phyloP scores from a whole-genome alignment of 768 basidiomycete genomes.

The Mycena floridula region DNA sequence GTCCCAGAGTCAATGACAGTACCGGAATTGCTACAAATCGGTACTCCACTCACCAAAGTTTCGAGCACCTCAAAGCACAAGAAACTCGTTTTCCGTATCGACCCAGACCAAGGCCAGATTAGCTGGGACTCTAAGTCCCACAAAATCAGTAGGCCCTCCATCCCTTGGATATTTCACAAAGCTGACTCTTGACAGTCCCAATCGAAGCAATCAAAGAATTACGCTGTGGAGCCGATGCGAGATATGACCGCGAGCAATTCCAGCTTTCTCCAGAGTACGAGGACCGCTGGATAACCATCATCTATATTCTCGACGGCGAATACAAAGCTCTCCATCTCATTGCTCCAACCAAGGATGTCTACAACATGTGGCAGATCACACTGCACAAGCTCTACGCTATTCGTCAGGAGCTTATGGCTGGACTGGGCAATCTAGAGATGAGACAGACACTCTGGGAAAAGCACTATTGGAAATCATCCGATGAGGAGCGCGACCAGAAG shows the following conservation, averaged over 20 bases:
- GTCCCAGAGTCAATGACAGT: slow-evolving; percentile 1
- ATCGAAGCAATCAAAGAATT: slow-evolving; percentile 87
- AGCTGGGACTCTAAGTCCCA: slow-evolving; percentile 70
- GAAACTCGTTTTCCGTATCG: slow-evolving; percentile 61
- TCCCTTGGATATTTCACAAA: neutral
- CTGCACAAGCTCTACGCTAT: slow-evolving; percentile 58
- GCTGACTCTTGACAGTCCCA: slow-evolving; percentile 44
- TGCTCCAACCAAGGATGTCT: slow-evolving; percentile 47
- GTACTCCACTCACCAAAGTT: slow-evolving; percentile 78
- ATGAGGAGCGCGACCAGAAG: slow-evolving; percentile 53
- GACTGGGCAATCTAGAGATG: slow-evolving; percentile 55
- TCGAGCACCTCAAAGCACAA: slow-evolving; percentile 75
- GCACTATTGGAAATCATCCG: slow-evolving; percentile 76
- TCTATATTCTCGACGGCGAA: slow-evolving; percentile 69
- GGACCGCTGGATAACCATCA: slow-evolving; percentile 78
- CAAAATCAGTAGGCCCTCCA: slow-evolving; percentile 51
- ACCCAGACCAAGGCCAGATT: slow-evolving; percentile 77
- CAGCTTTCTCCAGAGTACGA: slow-evolving; percentile 56
- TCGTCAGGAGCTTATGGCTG: slow-evolving; percentile 65
- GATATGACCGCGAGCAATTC: slow-evolving; percentile 67
- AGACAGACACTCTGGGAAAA: slow-evolving; percentile 72
- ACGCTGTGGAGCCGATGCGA: slow-evolving; percentile 63
- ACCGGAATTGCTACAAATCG: slow-evolving; percentile 51
- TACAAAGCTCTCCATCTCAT: slow-evolving; percentile 88
- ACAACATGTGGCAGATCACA: slow-evolving; percentile 51